phyloP scores from a whole-genome alignment of 306 rosid species.

The Lathyrus oleraceus region DNA sequence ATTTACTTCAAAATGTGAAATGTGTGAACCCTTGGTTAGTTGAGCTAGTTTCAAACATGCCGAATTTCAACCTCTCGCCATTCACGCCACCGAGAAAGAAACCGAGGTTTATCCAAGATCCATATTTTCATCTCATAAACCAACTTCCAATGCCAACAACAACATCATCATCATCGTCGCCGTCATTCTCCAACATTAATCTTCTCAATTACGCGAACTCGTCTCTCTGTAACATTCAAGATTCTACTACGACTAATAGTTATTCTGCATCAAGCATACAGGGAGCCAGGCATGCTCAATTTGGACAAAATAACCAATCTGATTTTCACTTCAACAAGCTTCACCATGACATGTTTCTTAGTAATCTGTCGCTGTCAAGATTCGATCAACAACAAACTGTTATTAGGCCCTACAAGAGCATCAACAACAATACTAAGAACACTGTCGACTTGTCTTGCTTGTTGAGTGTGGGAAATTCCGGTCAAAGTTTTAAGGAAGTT shows the following conservation, averaged over 20 bases:
- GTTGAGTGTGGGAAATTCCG: slow-evolving; percentile 57
- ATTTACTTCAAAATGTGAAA: slow-evolving; percentile 87
- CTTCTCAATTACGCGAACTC: slow-evolving; percentile 51
- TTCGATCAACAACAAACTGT: slow-evolving; percentile 40
- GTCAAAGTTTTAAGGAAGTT: slow-evolving; percentile 52
- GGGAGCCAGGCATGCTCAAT: slow-evolving; percentile 99
- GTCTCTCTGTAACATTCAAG: slow-evolving; percentile 51
- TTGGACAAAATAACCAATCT: slow-evolving; percentile 57
- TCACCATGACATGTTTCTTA: slow-evolving; percentile 49
- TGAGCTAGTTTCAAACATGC: slow-evolving; percentile 78
- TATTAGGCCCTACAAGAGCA: slow-evolving; percentile 39
- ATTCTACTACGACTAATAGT: slow-evolving; percentile 16
- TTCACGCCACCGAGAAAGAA: slow-evolving; percentile 82
- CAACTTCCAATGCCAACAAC: slow-evolving; percentile 64
- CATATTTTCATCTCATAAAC: slow-evolving; percentile 57
- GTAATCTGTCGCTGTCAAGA: slow-evolving; percentile 37
- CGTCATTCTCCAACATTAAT: slow-evolving; percentile 45
- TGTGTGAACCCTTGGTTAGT: slow-evolving; percentile 94
- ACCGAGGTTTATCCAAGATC: slow-evolving; percentile 51
- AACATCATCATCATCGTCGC: slow-evolving; percentile 32
- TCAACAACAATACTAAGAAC: slow-evolving; percentile 38
- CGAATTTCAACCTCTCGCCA: slow-evolving; percentile 68
- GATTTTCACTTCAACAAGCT: slow-evolving; percentile 60
- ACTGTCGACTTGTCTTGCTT: slow-evolving; percentile 56
- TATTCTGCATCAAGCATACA: slow-evolving; percentile 65